Evolutionary conservation across 2,329 filamentous ascomycete species (phyloP).

Genomic region (Thermomyces lanuginosus): DNA sequence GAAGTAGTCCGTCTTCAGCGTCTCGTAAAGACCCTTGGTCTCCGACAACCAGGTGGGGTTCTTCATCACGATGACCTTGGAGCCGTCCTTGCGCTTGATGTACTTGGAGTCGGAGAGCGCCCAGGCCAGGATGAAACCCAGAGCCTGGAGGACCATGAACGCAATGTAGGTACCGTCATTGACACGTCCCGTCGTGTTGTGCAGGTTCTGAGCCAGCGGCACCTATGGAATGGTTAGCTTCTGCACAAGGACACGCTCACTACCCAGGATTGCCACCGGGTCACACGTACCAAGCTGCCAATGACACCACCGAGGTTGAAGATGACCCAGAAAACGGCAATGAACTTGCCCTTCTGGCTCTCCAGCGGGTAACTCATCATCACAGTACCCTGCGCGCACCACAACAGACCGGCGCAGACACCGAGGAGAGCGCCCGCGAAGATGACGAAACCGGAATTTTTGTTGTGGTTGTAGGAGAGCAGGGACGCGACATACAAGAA

Average conservation of each 20-base stretch:
- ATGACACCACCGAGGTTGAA: constrained; percentile 88
- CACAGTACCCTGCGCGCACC: constrained; percentile 36
- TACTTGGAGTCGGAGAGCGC: constrained; percentile 54
- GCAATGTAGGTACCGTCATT: constrained; percentile 71
- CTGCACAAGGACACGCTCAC: background rate
- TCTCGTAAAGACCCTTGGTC: constrained; percentile 58
- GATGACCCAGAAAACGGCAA: constrained; percentile 86
- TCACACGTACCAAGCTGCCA: constrained; percentile 45
- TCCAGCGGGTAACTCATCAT: constrained; percentile 74
- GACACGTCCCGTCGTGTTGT: constrained; percentile 24
- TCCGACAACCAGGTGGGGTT: constrained; percentile 76
- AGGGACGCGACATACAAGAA: constrained; percentile 34
- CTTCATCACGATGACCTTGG: constrained; percentile 72
- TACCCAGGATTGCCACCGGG: background rate
- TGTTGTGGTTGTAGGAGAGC: constrained; percentile 35
- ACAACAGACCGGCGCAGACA: constrained; percentile 33
- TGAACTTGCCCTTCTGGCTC: constrained; percentile 68
- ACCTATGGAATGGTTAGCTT: constrained; percentile 15
- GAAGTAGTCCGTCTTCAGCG: constrained; percentile 52
- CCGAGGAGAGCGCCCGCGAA: constrained; percentile 35
- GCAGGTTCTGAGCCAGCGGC: constrained; percentile 31
- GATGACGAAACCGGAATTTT: constrained; percentile 33
- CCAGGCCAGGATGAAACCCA: constrained; percentile 54
- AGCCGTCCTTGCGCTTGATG: constrained; percentile 61
- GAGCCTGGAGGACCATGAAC: constrained; percentile 67